Base-by-base conservation (phyloP, 805 yeast genomes). In the Starmerella scarabaei region DNA sequence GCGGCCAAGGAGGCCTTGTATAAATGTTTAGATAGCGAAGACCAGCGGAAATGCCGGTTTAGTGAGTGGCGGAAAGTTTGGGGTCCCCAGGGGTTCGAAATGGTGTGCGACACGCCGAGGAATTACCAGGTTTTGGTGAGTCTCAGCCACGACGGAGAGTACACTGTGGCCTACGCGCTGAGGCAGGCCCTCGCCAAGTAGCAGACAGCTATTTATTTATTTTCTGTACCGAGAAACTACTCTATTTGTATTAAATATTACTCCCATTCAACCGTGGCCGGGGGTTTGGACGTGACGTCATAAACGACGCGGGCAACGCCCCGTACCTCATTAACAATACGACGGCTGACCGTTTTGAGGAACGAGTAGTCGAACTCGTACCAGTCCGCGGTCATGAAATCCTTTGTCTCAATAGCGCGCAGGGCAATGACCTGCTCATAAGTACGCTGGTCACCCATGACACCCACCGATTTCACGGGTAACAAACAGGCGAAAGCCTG, bases 361-460 rank as follows among this genome's bases (percentile, higher is more conserved):
- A 91, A 91, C 38, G 73, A 61, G 50, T 88, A 88, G 54, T 86
- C 96, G 59, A 91, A 91, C 50, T 80, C 81, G 63, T 66, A 91
- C 99, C 99, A 91, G 66, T 91, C 98, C 48, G 98, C 98, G 56
- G 99, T 91, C 99, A 91, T 91, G 73, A 91, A 91, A 68, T 91
- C 99, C 47, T 77, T 73, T 40, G 98, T 91, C 69, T 86, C 96
- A 55, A 91, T 84, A 53, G 98, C 98, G 67, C 99, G 80, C 60
- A 91, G 74, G 36, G 98, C 98, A 68, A 91, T 91, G 48, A 91
- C 99, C 69, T 91, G 99, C 64, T 91, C 98, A 61, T 91, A 91
- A 45, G 96, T 84, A 70, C 99, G 80, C 71, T 91, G 94, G 66
- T 91, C 99, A 60, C 99, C 99, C 95, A 84, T 83, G 51, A 91